Evolutionary conservation across 306 rosid genomes (phyloP), one percentile per base, ranked within the genome.

Genomic region (Quercus mongolica): DNA sequence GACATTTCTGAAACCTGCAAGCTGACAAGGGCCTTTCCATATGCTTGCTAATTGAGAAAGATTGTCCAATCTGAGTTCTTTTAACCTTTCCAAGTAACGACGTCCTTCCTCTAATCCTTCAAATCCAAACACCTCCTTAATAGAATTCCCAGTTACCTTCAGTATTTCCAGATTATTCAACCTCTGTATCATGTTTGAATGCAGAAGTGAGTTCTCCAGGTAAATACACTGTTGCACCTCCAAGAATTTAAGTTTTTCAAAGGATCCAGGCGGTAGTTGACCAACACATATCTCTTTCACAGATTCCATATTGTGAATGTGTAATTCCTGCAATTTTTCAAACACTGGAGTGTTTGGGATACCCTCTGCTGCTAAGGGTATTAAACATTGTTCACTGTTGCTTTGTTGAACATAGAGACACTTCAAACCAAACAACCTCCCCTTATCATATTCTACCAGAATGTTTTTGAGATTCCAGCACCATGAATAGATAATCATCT

Each of bases 181-280:
- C 1, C 52, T 44, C 4, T 71, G 65, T 10, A 79, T 30, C 62
- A 74, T 4, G 10, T 19, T 57, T 20, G 84, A 57, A 26, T 68
- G 61, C 1, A 80, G 54, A 67, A 75, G 80, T 5, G 75, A 17
- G 7, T 44, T 67, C 25, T 1, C 21, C 62, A 69, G 41, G 55
- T 8, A 1, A n/a, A 0, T 0, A 33, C 69, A 25, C 3, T 18
- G 46, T 4, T 18, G 19, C 14, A 69, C 75, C 56, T 38, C 30
- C 44, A 78, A 65, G 15, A 74, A n/a, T 56, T 68, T 80, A 2
- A 74, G 79, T 5, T 56, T 68, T 17, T 25, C 33, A 5, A 75
- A 56, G 12, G 84, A 74, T 10, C 64, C 49, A 49, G 17, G 8
- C 0, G 74, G 74, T 52, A 77, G 73, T 14, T 56, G 76, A 8